Evolutionary conservation across 192 early-diverging fungal genomes (phyloP), one percentile per base, ranked within the genome.

Genomic region (Rhizophagus prolifer): DNA sequence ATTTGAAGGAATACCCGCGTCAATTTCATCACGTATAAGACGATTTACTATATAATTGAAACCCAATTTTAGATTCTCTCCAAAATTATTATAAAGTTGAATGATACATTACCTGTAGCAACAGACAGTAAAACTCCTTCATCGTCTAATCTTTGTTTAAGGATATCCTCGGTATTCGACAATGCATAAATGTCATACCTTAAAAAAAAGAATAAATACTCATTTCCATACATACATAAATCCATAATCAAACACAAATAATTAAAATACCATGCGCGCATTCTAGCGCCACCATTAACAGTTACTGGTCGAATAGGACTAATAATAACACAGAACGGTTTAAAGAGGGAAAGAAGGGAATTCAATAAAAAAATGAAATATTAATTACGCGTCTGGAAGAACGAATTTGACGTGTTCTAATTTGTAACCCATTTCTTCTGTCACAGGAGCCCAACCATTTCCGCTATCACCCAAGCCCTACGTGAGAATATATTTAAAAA

Each of bases 181-280:
- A 76, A 68, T 9, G 63, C n/a, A 9, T 21, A 4, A 58, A 76
- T 50, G 54, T 76, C 75, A 34, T 58, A 76, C 75, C 75, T 76
- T 76, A 26, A 38, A 4, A 38, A n/a, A 38, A 62, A 44, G 54
- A 8, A 68, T 47, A 46, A 30, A 58, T 21, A 46, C 28, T 58
- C 54, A 23, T 30, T 28, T 38, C 30, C 14, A 10, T 41, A 14
- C 13, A 31, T 12, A 21, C n/a, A n/a, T n/a, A 4, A 12, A 93
- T 91, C 36, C 36, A 38, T 65, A 82, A 44, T 44, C 41, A 12
- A 12, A 44, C 10, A 44, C 74, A 28, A 81, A 76, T 9, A 77
- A 70, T 97, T 91, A 75, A 97, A 94, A 82, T 94, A 97, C 96
- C 95, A 97, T n/a, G 87, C 91, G 10, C 95, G 95, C 90, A 96